phyloP scores from a whole-genome alignment of 2,329 filamentous ascomycete species.

The Cladosporium sp. region DNA sequence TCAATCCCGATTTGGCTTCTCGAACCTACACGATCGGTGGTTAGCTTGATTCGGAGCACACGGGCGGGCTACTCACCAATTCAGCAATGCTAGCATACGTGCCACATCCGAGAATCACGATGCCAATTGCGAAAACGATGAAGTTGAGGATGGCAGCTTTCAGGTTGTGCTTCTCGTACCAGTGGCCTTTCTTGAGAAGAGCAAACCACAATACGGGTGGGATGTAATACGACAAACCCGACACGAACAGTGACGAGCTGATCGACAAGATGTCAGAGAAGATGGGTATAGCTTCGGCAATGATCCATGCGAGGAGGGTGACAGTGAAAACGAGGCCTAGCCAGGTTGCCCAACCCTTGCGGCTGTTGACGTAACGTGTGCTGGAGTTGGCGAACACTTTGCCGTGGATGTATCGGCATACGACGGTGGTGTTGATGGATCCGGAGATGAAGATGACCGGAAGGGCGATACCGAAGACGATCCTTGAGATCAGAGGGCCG shows the following conservation, averaged over 20 bases:
- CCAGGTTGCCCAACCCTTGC: constrained; percentile 53
- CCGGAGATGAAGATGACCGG: constrained; percentile 68
- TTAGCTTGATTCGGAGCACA: background rate
- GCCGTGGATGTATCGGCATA: constrained; percentile 53
- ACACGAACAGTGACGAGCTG: constrained; percentile 57
- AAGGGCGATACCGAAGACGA: constrained; percentile 65
- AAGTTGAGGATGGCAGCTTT: constrained; percentile 38
- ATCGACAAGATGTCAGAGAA: constrained; percentile 65
- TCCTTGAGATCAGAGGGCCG: constrained; percentile 50
- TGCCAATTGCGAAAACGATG: constrained; percentile 30
- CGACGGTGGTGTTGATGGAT: constrained; percentile 59
- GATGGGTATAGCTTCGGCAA: constrained; percentile 65
- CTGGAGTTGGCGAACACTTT: constrained; percentile 57
- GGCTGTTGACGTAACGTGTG: constrained; percentile 36
- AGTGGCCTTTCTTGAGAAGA: constrained; percentile 39
- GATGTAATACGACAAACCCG: constrained; percentile 51
- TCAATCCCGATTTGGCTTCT: constrained; percentile 1
- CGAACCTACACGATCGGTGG: background rate
- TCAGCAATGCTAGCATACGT: constrained; percentile 39
- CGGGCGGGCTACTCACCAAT: background rate
- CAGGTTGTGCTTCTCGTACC: constrained; percentile 42
- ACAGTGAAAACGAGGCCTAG: constrained; percentile 50
- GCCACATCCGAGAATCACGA: constrained; percentile 28
- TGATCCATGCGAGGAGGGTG: constrained; percentile 61
- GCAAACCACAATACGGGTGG: constrained; percentile 29